phyloP scores from a whole-genome alignment of 805 yeast species.

The Ogataea naganishii region DNA sequence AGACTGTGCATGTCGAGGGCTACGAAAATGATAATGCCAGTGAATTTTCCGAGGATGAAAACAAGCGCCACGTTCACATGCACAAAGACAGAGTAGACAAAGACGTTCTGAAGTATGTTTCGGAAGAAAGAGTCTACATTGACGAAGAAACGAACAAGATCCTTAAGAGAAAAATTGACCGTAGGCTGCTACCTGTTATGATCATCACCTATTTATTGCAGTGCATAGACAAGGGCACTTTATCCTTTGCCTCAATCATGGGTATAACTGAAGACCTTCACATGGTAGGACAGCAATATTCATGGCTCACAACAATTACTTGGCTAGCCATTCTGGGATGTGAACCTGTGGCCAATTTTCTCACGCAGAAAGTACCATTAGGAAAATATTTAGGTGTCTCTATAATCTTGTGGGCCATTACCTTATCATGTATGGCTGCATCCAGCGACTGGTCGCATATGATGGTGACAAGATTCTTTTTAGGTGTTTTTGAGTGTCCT shows the following conservation, averaged over 20 bases:
- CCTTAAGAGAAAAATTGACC: conserved; percentile 35
- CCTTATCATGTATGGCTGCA: conserved; percentile 39
- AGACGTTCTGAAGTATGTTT: conserved; percentile 4
- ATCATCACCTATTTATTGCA: conserved; percentile 28
- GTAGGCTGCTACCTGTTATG: conserved; percentile 39
- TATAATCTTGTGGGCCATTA: conserved; percentile 38
- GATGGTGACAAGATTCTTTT: conserved; percentile 33
- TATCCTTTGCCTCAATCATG: conserved; percentile 32
- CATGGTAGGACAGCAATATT: conserved; percentile 30
- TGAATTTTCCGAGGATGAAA: conserved; percentile 1
- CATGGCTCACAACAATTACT: conserved; percentile 48
- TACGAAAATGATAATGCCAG: not conserved
- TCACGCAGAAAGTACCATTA: conserved; percentile 27
- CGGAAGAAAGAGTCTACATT: conserved; percentile 1
- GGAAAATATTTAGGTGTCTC: conserved; percentile 26
- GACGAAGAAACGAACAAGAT: conserved; percentile 3
- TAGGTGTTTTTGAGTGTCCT: conserved; percentile 32
- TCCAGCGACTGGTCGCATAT: conserved; percentile 36
- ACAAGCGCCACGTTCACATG: conserved; percentile 2
- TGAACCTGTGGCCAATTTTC: conserved; percentile 37
- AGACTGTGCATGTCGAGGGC: conserved; percentile 1
- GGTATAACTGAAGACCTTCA: conserved; percentile 28
- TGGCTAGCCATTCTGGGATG: conserved; percentile 54
- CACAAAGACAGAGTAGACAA: conserved; percentile 2
- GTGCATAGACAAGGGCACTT: conserved; percentile 28